A percentile compares a stretch with the other conserved stretches of the same genome.
Conservation (phyloP, 2,329 filamentous ascomycete genomes). For the Fusarium sp. region DNA sequence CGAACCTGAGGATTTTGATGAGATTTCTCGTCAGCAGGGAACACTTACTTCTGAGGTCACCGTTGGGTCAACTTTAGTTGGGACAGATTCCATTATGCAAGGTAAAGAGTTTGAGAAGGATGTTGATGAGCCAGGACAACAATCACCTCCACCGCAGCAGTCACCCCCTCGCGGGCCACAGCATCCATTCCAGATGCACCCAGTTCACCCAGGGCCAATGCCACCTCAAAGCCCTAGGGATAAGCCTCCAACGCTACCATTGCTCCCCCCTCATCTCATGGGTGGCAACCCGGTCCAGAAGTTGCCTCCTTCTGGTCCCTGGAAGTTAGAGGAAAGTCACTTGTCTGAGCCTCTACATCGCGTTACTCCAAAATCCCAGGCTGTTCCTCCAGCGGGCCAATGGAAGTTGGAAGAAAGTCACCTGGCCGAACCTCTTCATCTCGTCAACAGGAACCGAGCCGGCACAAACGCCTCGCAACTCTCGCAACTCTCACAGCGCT, state of each 20-base stretch:
- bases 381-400: conserved; percentile 57
- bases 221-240: conserved; percentile 26
- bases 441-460: conserved; percentile 52
- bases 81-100: conserved; percentile 34
- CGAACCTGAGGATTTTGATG: conserved; percentile 49
- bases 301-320: conserved; percentile 61
- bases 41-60: conserved; percentile 41
- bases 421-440: conserved; percentile 62
- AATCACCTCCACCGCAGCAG: conserved; percentile 21
- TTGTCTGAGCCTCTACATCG: conserved; percentile 63
- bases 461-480: conserved; percentile 45
- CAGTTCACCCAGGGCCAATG: conserved; percentile 24
- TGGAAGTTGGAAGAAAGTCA: conserved; percentile 70
- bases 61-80: conserved; percentile 38
- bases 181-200: conserved; percentile 41
- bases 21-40: conserved; percentile 33
- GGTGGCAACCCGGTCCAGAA: conserved; percentile 56
- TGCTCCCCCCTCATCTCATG: conserved; percentile 43
- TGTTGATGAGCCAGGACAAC: conserved; percentile 23
- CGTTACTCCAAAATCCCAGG: conserved; percentile 50
- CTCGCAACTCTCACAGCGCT: conserved; percentile 43
- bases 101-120: conserved; percentile 39
- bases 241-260: conserved; percentile 37
- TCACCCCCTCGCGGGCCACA: conserved; percentile 23
- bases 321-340: conserved; percentile 69